Base-by-base conservation (phyloP, 805 yeast genomes). In the Metschnikowia aberdeeniae region DNA sequence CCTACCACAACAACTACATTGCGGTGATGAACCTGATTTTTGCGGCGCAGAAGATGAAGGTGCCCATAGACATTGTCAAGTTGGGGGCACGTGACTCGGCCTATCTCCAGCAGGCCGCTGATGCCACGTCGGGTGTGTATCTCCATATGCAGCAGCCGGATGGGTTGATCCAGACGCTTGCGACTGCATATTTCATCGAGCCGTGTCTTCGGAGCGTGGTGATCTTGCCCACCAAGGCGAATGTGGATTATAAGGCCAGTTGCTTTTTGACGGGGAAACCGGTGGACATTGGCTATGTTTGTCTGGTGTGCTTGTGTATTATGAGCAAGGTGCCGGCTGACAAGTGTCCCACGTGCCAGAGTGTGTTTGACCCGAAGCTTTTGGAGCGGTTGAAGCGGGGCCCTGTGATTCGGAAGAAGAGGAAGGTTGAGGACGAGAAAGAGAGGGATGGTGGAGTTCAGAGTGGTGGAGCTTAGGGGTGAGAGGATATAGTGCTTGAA, bases 21-120 rank as follows among this genome's bases (percentile, higher is more conserved):
- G 86, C 97, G 4, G 82, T 89, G 36, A 93, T 93, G 98, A 93
- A 93, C 64, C 77, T 93, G 48, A 92, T 93, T 27, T 93, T 93
- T 67, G 92, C 97, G 0, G 96, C 98, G 0, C 97, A 93, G 55
- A 92, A 90, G 63, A 78, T 86, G 85, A 84, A 82, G 55, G 80
- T 90, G 13, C 86, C 97, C 2, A 81, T 93, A 19, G 98, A 93
- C 63, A 90, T 90, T 10, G 92, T 95, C 49, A 89, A 90, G 58
- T 68, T 93, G 26, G 84, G 84, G 0, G 53, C 58, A 7, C 49
- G 51, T 26, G 80, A 80, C 50, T 82, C 95, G 1, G 86, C 95
- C 2, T 92, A 89, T 60, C 68, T 93, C 49, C 98, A 93, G 61
- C 99, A 93, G 61, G 97, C 98, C 0, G 79, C 95, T 0, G 99